Evolutionary conservation across 176 grass and related monocot genomes (phyloP).

Genomic region (Phyllostachys edulis): DNA sequence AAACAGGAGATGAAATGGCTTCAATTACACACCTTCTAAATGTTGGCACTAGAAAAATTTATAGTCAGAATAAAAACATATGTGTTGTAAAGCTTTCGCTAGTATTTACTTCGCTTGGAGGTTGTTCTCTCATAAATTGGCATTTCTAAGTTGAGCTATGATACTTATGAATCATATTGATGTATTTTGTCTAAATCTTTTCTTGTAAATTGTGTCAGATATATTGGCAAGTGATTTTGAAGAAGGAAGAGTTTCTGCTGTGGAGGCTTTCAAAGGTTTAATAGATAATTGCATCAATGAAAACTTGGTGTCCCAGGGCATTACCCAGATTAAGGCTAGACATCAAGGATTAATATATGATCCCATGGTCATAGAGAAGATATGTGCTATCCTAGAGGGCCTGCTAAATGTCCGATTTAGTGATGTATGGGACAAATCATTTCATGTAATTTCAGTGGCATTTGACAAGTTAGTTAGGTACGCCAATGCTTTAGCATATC

Average conservation of each 20-base stretch:
- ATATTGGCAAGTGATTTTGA: slow-evolving; percentile 88
- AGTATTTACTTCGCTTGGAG: slow-evolving; percentile 78
- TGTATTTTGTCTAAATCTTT: neutral
- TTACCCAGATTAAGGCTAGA: slow-evolving; percentile 71
- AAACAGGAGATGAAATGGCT: slow-evolving; percentile 77
- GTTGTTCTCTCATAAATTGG: slow-evolving; percentile 45
- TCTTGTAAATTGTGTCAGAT: slow-evolving; percentile 42
- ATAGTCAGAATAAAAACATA: slow-evolving; percentile 58
- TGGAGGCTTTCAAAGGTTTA: slow-evolving; percentile 71
- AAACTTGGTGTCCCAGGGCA: slow-evolving; percentile 65
- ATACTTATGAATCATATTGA: neutral
- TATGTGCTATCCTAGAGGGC: too few species aligned
- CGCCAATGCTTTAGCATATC: too few species aligned
- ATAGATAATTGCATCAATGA: slow-evolving; percentile 69
- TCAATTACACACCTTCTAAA: slow-evolving; percentile 71
- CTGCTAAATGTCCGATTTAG: too few species aligned
- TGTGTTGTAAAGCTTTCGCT: slow-evolving; percentile 71
- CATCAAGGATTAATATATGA: slow-evolving; percentile 54
- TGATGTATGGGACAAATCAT: too few species aligned
- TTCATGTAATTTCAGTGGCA: too few species aligned
- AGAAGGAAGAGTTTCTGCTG: slow-evolving; percentile 79
- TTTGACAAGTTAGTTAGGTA: too few species aligned
- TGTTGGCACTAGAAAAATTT: slow-evolving; percentile 63
- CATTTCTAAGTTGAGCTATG: neutral
- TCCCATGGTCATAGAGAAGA: too few species aligned